phyloP scores from a whole-genome alignment of 2,329 filamentous ascomycete species.

The Immersiporthe knoxdaviesiana region DNA sequence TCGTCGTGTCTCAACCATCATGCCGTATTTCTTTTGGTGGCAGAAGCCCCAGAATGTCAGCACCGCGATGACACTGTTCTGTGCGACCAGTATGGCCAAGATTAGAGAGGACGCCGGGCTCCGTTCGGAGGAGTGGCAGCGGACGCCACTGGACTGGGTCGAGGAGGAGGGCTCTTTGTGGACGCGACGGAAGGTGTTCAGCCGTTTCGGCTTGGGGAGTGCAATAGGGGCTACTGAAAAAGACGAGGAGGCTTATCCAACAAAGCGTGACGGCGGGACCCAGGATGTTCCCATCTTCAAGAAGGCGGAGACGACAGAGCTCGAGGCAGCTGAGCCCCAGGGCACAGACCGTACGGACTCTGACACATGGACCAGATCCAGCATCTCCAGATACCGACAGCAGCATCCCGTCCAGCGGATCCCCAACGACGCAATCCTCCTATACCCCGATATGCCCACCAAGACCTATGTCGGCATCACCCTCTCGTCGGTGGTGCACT shows the following conservation, averaged over 20 bases:
- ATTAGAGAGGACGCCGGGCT: too few species aligned
- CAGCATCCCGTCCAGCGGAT: not conserved
- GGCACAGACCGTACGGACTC: not conserved
- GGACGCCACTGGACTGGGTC: too few species aligned
- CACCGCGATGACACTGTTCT: too few species aligned
- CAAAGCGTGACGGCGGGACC: too few species aligned
- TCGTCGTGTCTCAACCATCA: conserved; percentile 26
- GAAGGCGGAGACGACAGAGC: not conserved
- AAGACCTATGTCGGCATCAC: not conserved
- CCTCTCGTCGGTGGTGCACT: not conserved
- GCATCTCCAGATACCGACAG: not conserved
- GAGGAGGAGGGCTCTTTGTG: too few species aligned
- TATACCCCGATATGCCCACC: not conserved
- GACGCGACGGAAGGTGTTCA: too few species aligned
- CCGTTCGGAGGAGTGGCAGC: too few species aligned
- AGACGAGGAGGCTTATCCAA: too few species aligned
- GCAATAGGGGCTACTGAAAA: too few species aligned
- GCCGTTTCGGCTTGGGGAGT: too few species aligned
- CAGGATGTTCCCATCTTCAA: too few species aligned
- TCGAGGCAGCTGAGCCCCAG: not conserved
- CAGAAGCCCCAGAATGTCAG: conserved; percentile 24
- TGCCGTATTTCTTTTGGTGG: conserved; percentile 29
- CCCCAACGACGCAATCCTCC: conserved; percentile 4
- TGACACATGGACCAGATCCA: not conserved
- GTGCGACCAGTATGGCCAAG: too few species aligned